Evolutionary conservation across 352 stramenopile genomes (phyloP), one percentile per base, ranked within the genome.

Genomic region (Globisporangium heterothallicum): DNA sequence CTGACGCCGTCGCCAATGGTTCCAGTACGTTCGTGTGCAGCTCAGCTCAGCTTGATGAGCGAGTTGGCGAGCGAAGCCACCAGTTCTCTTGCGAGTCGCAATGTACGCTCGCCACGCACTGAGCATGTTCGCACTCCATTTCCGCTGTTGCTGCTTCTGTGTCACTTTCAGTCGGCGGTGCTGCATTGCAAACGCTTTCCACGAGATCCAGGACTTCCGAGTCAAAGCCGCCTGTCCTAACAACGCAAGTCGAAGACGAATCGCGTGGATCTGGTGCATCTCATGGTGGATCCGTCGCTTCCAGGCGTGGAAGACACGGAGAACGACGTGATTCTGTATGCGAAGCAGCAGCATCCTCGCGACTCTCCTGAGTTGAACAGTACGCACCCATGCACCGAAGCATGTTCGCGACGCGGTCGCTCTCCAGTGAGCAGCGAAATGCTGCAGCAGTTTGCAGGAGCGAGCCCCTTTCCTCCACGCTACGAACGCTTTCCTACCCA

Each of bases 231-330:
- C 42, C 27, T 53, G 48, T 55, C 62, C 77, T 25, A 81, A 24
- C 10, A 66, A 16, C 0, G 16, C 43, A 44, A 84, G 70, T 3
- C 68, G 59, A 5, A 59, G 19, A 42, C 68, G 64, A 38, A 86
- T 74, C 1, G 22, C 36, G 5, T 56, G 49, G 2, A 55, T 40
- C 27, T 46, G 32, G 0, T 43, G n/a, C 6, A 21, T 14, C 19
- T 76, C 64, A 4, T 42, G 42, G 6, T 51, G 1, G 3, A 65
- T 60, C 2, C 54, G 27, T 13, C 51, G 24, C 38, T 60, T 81
- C 74, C 72, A 86, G 14, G 72, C 52, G 18, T 66, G 66, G 34
- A 84, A 74, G 0, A 78, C 49, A 1, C 53, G 58, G 19, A 32
- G 18, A 6, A 78, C 26, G 2, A 59, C 56, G 21, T 26, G 16